Evolutionary conservation across 1,139 yeast genomes (phyloP), one percentile per base, ranked within the genome.

Genomic region (Zygotorulaspora mrakii): DNA sequence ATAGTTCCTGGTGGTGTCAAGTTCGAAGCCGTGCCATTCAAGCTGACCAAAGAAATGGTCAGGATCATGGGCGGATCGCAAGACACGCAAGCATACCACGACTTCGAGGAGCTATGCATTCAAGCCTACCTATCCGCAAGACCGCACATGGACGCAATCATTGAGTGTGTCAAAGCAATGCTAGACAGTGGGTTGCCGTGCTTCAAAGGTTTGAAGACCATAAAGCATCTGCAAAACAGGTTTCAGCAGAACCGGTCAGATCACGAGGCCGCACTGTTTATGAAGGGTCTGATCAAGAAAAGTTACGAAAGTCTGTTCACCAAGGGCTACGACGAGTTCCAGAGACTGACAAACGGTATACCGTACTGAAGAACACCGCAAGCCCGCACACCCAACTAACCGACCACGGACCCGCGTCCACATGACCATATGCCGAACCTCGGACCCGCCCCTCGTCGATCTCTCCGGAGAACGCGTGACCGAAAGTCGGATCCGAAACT

Each of bases 1-100:
- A 91, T 94, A 66, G 97, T 87, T 26, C 99, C 99, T 3, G 99
- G 99, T 50, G 98, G 98, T 25, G 97, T 94, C 41, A 86, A 82
- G 55, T 94, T 94, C 62, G 99, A 94, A 60, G 95, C 88, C 12
- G 96, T 95, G 1, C 98, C 98, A 11, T 94, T 94, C 72, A 94
- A 94, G 62, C 75, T 94, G 52, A 91, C 98, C 4, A 86, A 83
- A 55, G 99, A 94, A 59, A 94, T 94, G 98, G 83, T 94, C 13
- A 74, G 79, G 59, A 97, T 94, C 1, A 79, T 94, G 79, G 98
- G 98, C 14, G 98, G 98, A 0, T 73, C 77, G 22, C 73, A 77
- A 26, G 71, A 77, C 32, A 87, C 98, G 0, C 95, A 87, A 61
- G 91, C 96, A 0, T 94, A 82, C 68, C 73, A 72, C 51, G 86